Conservation (phyloP, 2,329 filamentous ascomycete genomes). For the Diaporthe eres region DNA sequence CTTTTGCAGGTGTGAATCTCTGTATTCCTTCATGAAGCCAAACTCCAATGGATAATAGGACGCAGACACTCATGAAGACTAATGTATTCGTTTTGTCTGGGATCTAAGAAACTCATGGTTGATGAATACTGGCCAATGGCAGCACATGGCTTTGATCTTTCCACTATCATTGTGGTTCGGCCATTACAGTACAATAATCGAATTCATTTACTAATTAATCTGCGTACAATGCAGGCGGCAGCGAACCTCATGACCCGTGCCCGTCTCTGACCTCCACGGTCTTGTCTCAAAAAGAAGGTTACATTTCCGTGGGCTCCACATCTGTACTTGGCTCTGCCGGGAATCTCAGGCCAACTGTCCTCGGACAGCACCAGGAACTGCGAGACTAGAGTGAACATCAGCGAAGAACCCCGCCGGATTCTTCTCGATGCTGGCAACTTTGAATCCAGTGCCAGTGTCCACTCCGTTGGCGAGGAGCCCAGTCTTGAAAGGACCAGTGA, state of each 20-base stretch:
- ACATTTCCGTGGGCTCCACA: not conserved
- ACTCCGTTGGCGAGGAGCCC: slow-evolving; percentile 56
- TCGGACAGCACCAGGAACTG: slow-evolving; percentile 60
- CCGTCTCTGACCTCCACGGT: not conserved
- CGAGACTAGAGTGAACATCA: slow-evolving; percentile 60
- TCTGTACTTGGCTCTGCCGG: not conserved
- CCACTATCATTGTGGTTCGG: not conserved
- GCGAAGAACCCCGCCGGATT: slow-evolving; percentile 64
- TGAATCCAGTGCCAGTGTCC: slow-evolving; percentile 62
- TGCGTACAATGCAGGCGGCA: not conserved
- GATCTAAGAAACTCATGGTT: no score
- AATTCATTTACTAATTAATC: not conserved
- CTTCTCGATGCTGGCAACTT: slow-evolving; percentile 60
- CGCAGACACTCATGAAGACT: no score
- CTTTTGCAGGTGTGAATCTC: no score
- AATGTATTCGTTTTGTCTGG: no score
- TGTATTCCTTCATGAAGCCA: no score
- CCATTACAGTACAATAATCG: not conserved
- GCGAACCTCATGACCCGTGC: no score
- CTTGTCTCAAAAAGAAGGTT: no score
- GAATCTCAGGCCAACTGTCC: slow-evolving; percentile 53
- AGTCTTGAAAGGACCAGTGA: slow-evolving; percentile 58
- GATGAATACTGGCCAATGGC: no score
- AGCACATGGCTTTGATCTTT: no score
- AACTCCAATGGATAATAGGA: no score